A percentile compares a stretch with the other conserved stretches of the same genome.
phyloP scores from a whole-genome alignment of 2,329 filamentous ascomycete genomes.

The Pestalotiopsis sp. region DNA sequence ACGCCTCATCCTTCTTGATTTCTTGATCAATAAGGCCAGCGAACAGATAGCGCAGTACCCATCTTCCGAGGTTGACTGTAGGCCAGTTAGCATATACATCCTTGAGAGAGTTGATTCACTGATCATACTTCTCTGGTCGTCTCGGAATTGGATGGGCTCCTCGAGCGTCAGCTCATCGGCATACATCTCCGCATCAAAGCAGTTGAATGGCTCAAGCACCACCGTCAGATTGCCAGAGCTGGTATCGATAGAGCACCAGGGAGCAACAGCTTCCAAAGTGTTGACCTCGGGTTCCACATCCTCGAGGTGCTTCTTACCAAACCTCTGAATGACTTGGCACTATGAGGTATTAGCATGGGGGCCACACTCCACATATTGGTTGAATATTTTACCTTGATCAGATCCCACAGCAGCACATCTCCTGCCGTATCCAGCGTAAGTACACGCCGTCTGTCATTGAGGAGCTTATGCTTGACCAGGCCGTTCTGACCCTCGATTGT shows the following conservation, averaged over 20 bases:
- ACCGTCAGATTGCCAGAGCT: slow-evolving; percentile 91
- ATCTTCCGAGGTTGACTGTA: slow-evolving; percentile 93
- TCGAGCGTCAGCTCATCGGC: slow-evolving; percentile 82
- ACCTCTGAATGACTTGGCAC: slow-evolving; percentile 88
- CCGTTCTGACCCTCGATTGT: slow-evolving; percentile 95
- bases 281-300: slow-evolving; percentile 89
- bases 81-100: slow-evolving; percentile 18
- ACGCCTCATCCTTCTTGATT: slow-evolving; percentile 76
- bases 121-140: slow-evolving; percentile 86
- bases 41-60: slow-evolving; percentile 93
- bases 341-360: slow-evolving; percentile 37
- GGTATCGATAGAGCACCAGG: slow-evolving; percentile 95
- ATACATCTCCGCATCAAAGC: slow-evolving; percentile 97
- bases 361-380: not conserved
- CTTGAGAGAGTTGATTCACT: not conserved
- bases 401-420: slow-evolving; percentile 93
- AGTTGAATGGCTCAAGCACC: slow-evolving; percentile 90
- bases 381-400: slow-evolving; percentile 68
- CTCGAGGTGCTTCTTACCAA: slow-evolving; percentile 91
- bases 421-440: slow-evolving; percentile 93
- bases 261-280: slow-evolving; percentile 84
- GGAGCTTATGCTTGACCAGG: slow-evolving; percentile 86
- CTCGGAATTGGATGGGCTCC: slow-evolving; percentile 78
- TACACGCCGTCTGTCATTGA: slow-evolving; percentile 89
- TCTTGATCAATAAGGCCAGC: slow-evolving; percentile 88